A percentile compares a stretch with the other conserved stretches of the same genome.
Evolutionary conservation across 2,329 filamentous ascomycete genomes (phyloP).

Genomic region (Phymatotrichopsis omnivora): DNA sequence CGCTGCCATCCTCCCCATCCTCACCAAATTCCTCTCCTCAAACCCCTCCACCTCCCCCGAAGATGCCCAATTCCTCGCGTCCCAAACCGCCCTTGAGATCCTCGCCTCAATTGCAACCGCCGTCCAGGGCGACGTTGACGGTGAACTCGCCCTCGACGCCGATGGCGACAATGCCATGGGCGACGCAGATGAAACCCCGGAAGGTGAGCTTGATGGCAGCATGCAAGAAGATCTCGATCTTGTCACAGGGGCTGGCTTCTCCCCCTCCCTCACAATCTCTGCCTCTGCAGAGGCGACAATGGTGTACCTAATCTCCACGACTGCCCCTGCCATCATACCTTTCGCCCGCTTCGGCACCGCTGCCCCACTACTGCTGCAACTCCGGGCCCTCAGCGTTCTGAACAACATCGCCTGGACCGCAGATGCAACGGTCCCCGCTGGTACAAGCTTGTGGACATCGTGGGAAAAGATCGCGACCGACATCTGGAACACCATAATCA

Average conservation of each 20-base stretch:
- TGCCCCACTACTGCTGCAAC: constrained; percentile 41
- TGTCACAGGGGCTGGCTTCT: constrained; percentile 44
- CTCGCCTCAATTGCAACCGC: constrained; percentile 54
- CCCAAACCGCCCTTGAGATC: constrained; percentile 49
- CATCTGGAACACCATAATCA: constrained; percentile 50
- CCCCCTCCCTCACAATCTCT: constrained; percentile 29
- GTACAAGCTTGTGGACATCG: constrained; percentile 40
- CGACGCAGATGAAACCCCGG: constrained; percentile 36
- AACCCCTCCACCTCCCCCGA: constrained; percentile 20
- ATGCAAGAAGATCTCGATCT: constrained; percentile 56
- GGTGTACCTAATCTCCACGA: constrained; percentile 41
- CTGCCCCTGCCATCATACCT: constrained; percentile 43
- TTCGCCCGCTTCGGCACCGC: constrained; percentile 40
- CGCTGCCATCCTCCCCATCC: constrained; percentile 41
- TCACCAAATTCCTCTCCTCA: constrained; percentile 34
- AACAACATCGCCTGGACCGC: constrained; percentile 58
- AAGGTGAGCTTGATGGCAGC: constrained; percentile 49
- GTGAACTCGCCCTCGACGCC: constrained; percentile 34
- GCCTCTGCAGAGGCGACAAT: constrained; percentile 33
- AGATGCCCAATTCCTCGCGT: constrained; percentile 36
- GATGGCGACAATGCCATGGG: constrained; percentile 37
- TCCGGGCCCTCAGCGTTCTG: constrained; percentile 49
- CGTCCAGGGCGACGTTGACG: constrained; percentile 34
- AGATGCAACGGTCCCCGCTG: constrained; percentile 48
- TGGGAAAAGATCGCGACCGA: constrained; percentile 47